These are phyloP conservation scores for Dalechampia spathulata DNA, from an alignment of 441 rosid genomes.

Conservation along the genomic window DNA sequence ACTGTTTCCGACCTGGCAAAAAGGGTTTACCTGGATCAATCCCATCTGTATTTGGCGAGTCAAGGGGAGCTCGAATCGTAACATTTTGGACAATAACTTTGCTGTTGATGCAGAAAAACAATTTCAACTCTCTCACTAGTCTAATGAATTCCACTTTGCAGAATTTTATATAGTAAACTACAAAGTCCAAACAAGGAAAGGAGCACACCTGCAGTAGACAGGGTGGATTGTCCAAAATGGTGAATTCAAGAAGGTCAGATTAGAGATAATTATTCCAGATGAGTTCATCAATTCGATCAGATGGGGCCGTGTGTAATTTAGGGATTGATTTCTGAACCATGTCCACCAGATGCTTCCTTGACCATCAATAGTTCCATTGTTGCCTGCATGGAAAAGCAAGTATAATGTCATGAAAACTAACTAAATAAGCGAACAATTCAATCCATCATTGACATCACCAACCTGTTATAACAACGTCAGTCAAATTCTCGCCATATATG, in stretches of 20 bases:
- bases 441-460: no score
- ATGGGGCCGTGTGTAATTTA: slow-evolving; percentile 85
- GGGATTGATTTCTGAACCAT: slow-evolving; percentile 87
- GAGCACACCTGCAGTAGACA: slow-evolving; percentile 76
- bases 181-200: slow-evolving; percentile 17
- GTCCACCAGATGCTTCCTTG: slow-evolving; percentile 99
- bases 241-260: slow-evolving; percentile 72
- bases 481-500: slow-evolving; percentile 80
- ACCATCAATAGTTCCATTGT: slow-evolving; percentile 88
- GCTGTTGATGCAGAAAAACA: slow-evolving; percentile 56
- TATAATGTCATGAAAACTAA: no score
- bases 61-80: slow-evolving; percentile 86
- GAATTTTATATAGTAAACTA: slow-evolving; percentile 11
- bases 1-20: slow-evolving; percentile 8
- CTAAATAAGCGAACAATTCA: no score
- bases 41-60: slow-evolving; percentile 96
- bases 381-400: no score
- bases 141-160: slow-evolving; percentile 34
- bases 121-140: slow-evolving; percentile 34
- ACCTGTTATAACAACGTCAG: slow-evolving; percentile 52
- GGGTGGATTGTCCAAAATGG: slow-evolving; percentile 98
- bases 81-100: slow-evolving; percentile 73
- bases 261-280: slow-evolving; percentile 60
- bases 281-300: slow-evolving; percentile 86
- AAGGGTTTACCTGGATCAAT: slow-evolving; percentile 77